Evolutionary conservation across 805 yeast genomes (phyloP), one percentile per base, ranked within the genome.

Genomic region (Jamesozyma jinghongensis): DNA sequence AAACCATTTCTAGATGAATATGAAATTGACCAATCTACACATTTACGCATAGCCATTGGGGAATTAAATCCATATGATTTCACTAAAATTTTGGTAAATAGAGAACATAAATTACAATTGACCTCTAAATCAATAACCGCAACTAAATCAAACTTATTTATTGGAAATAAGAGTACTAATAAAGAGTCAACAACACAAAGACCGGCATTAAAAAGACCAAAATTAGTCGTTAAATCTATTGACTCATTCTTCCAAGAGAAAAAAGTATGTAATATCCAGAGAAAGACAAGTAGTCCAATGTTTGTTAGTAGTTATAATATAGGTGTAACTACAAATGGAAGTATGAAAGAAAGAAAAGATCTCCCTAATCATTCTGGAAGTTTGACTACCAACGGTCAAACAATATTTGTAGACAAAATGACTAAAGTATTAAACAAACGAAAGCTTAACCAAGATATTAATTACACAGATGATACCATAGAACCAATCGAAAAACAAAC

Each of bases 21-120:
- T 1, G 51, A 50, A 35, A 53, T 68, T 51, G 69, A 70, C 32
- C 63, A 67, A 26, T 70, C 68, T 1, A 48, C 74, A 8, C 88
- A 84, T 50, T 46, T 47, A 1, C 60, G 62, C 32, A 69, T 87
- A 17, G 84, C 94, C 8, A 48, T 46, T 14, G 97, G 94, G 1
- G 70, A 68, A 6, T 49, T 83, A 8, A 75, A 81, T 56, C 96
- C 97, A 1, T 67, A 73, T 33, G 47, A 55, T 42, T 51, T 37
- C 32, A 43, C 43, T 13, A 53, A 40, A 67, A 76, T 45, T 3
- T 43, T 60, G 27, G 46, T 52, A 3, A 60, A 56, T 46, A 49
- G 65, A 44, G 65, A 60, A 36, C 54, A 47, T n/a, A 50, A 44
- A 34, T 37, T 60, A 16, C 57, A 54, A 32, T 31, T 56, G 13